Evolutionary conservation across 2,329 filamentous ascomycete genomes (phyloP).

Genomic region (Apiospora koreana): DNA sequence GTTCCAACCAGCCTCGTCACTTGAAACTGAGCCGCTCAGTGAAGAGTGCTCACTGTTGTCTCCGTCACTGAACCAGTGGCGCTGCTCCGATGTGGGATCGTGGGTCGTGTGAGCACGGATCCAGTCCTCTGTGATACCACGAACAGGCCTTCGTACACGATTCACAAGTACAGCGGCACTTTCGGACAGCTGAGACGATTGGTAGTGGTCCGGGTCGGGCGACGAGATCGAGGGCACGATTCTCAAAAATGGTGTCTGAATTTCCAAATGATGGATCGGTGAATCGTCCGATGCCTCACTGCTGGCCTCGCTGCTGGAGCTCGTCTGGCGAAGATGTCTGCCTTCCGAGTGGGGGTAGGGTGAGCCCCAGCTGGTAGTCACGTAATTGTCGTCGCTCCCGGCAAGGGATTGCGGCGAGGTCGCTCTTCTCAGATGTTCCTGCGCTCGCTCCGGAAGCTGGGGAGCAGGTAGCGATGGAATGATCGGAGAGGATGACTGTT

Average conservation of each 20-base stretch:
- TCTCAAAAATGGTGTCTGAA: constrained; percentile 64
- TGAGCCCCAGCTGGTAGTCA: constrained; percentile 87
- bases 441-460: constrained; percentile 56
- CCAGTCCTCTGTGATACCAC: constrained; percentile 79
- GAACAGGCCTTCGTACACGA: constrained; percentile 58
- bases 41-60: constrained; percentile 75
- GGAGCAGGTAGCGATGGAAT: constrained; percentile 61
- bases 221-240: constrained; percentile 48
- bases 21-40: constrained; percentile 65
- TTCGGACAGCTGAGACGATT: constrained; percentile 36
- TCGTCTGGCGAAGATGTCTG: constrained; percentile 49
- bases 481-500: constrained; percentile 54
- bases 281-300: constrained; percentile 63
- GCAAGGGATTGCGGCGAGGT: constrained; percentile 38
- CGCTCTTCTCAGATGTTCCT: constrained; percentile 56
- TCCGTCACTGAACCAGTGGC: constrained; percentile 83
- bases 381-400: constrained; percentile 43
- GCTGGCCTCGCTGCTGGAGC: constrained; percentile 58
- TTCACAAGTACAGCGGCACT: constrained; percentile 65
- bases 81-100: constrained; percentile 67
- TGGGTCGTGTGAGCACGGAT: constrained; percentile 81
- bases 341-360: constrained; percentile 73
- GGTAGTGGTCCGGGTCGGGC: constrained; percentile 37
- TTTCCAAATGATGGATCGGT: constrained; percentile 61
- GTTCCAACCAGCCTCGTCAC: constrained; percentile 48